A percentile compares a stretch with the other conserved stretches of the same genome.
phyloP scores from a whole-genome alignment of 805 yeast genomes.

The Nakazawaea ishiwadae region DNA sequence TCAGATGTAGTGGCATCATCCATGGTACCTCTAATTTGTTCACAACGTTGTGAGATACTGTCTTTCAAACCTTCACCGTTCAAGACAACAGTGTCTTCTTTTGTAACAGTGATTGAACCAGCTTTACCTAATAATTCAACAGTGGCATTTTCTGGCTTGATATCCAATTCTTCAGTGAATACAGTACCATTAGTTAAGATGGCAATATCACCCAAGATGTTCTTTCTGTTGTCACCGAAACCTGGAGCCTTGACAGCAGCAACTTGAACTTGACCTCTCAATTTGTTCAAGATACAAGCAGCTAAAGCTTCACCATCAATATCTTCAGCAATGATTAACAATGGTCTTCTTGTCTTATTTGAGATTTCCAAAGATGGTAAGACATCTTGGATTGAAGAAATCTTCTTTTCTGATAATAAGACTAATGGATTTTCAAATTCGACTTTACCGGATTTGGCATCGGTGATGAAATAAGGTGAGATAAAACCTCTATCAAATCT shows the following conservation, averaged over 20 bases:
- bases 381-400: conserved; percentile 84
- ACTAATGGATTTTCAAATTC: conserved; percentile 93
- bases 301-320: conserved; percentile 98
- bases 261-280: conserved; percentile 97
- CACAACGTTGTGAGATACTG: conserved; percentile 78
- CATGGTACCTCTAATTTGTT: conserved; percentile 83
- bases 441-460: conserved; percentile 87
- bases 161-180: conserved; percentile 88
- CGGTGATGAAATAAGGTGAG: conserved; percentile 94
- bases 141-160: conserved; percentile 93
- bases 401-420: conserved; percentile 87
- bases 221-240: conserved; percentile 97
- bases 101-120: conserved; percentile 87
- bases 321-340: conserved; percentile 91
- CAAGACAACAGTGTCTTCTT: conserved; percentile 91
- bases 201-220: conserved; percentile 93
- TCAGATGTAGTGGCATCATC: conserved; percentile 73
- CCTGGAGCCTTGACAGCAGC: conserved; percentile 99
- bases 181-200: conserved; percentile 91
- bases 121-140: conserved; percentile 85
- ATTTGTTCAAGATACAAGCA: conserved; percentile 93
- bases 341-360: conserved; percentile 88
- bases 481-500: conserved; percentile 96
- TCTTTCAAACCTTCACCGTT: conserved; percentile 91
- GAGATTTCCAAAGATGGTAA: conserved; percentile 91